phyloP scores from a whole-genome alignment of 805 yeast genomes.

The Torulaspora maleeae region DNA sequence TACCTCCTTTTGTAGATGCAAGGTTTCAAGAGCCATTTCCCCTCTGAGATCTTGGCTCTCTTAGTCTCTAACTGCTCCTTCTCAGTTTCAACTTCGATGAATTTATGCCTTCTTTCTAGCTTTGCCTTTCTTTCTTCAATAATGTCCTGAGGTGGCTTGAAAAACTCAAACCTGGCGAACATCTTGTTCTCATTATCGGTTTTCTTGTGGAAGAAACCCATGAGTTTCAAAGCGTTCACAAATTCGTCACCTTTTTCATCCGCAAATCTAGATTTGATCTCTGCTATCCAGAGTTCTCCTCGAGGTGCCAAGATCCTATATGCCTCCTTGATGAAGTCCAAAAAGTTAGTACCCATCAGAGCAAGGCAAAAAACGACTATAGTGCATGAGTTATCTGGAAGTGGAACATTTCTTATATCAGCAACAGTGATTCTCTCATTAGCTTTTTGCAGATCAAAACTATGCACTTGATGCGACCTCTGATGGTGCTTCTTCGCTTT shows the following conservation, averaged over 20 bases:
- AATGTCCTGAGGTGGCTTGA: conserved; percentile 73
- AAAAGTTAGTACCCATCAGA: conserved; percentile 93
- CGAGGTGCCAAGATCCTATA: conserved; percentile 79
- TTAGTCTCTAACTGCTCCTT: conserved; percentile 55
- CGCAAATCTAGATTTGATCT: conserved; percentile 84
- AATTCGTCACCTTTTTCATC: conserved; percentile 78
- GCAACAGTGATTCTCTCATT: conserved; percentile 94
- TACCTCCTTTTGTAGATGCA: conserved; percentile 90
- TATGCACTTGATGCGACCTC: conserved; percentile 61
- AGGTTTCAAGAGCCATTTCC: conserved; percentile 88
- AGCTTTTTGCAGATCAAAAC: conserved; percentile 87
- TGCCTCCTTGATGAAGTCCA: conserved; percentile 89
- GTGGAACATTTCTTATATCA: conserved; percentile 86
- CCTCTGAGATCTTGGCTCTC: conserved; percentile 59
- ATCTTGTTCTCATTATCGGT: conserved; percentile 86
- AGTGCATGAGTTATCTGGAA: conserved; percentile 71
- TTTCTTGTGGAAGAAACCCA: conserved; percentile 82
- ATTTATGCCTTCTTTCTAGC: conserved; percentile 57
- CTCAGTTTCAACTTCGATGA: conserved; percentile 64
- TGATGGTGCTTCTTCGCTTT: conserved; percentile 38
- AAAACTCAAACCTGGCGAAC: conserved; percentile 93
- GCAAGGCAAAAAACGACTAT: conserved; percentile 93
- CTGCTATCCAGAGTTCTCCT: conserved; percentile 97
- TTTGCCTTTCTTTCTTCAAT: conserved; percentile 58
- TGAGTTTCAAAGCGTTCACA: conserved; percentile 64